Conservation (phyloP, 202 grass and related monocot genomes). For the Digitaria exilis region DNA sequence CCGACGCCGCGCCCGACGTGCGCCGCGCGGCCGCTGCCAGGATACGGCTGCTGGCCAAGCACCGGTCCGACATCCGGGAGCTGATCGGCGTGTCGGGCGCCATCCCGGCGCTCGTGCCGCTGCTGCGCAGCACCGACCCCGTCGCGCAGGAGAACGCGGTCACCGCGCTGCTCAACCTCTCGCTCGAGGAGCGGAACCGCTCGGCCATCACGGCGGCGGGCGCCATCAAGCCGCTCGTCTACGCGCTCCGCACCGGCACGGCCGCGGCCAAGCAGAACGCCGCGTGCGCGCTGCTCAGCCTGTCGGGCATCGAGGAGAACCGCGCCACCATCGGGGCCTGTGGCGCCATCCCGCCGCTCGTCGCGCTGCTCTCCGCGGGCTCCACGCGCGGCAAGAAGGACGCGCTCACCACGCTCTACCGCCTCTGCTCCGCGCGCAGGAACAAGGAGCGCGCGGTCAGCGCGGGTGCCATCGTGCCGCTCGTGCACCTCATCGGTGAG, state of each 20-base stretch:
- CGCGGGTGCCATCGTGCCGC: slow-evolving; percentile 69
- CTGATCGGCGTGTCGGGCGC: slow-evolving; percentile 81
- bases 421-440: slow-evolving; percentile 73
- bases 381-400: slow-evolving; percentile 94
- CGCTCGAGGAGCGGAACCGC: slow-evolving; percentile 81
- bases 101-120: slow-evolving; percentile 79
- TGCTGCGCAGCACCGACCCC: slow-evolving; percentile 86
- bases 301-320: slow-evolving; percentile 85
- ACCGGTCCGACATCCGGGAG: slow-evolving; percentile 85
- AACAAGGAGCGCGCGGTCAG: slow-evolving; percentile 92
- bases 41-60: slow-evolving; percentile 81
- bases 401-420: slow-evolving; percentile 89
- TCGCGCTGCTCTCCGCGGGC: slow-evolving; percentile 67
- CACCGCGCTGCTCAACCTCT: slow-evolving; percentile 91
- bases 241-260: slow-evolving; percentile 86
- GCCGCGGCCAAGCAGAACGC: slow-evolving; percentile 85
- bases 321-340: slow-evolving; percentile 81
- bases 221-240: slow-evolving; percentile 90
- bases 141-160: slow-evolving; percentile 88
- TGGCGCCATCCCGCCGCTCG: slow-evolving; percentile 80
- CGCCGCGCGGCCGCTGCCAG: slow-evolving; percentile 62
- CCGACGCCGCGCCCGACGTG: slow-evolving; percentile 48
- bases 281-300: slow-evolving; percentile 84
- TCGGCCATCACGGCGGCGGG: slow-evolving; percentile 70
- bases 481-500: slow-evolving; percentile 75